phyloP scores from a whole-genome alignment of 306 rosid genomes.

The Vigna radiata region DNA sequence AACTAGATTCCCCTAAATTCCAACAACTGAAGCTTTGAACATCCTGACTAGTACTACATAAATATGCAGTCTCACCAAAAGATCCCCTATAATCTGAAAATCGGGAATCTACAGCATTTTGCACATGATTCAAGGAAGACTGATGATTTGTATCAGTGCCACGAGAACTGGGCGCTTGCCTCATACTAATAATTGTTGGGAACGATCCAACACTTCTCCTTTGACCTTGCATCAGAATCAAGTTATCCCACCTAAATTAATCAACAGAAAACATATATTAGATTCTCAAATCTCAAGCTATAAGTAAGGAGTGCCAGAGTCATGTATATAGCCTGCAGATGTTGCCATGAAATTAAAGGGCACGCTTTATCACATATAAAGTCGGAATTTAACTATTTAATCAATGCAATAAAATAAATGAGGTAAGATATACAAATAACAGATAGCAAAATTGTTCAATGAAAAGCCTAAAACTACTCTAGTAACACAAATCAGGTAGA shows the following conservation, averaged over 20 bases:
- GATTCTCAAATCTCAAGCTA: constrained; percentile 41
- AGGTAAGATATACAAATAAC: constrained; percentile 9
- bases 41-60: constrained; percentile 55
- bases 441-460: constrained; percentile 5
- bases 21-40: constrained; percentile 55
- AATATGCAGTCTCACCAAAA: constrained; percentile 59
- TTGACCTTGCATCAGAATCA: constrained; percentile 78
- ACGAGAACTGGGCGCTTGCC: constrained; percentile 65
- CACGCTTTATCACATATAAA: constrained; percentile 13
- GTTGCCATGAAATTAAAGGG: constrained; percentile 27
- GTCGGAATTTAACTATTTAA: constrained; percentile 2
- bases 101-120: constrained; percentile 61
- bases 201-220: constrained; percentile 63
- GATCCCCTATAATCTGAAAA: constrained; percentile 66
- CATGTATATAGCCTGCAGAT: constrained; percentile 25
- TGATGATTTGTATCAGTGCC: constrained; percentile 65
- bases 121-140: constrained; percentile 57
- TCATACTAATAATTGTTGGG: constrained; percentile 56
- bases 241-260: constrained; percentile 48
- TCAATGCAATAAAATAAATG: constrained; percentile 11
- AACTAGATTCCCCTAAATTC: too few species aligned
- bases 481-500: constrained; percentile 32
- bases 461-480: background rate
- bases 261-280: constrained; percentile 37
- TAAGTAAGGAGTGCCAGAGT: constrained; percentile 12